These are phyloP conservation scores for Didymella pomorum DNA, from an alignment of 2,329 filamentous ascomycete genomes.

Conservation along the genomic window DNA sequence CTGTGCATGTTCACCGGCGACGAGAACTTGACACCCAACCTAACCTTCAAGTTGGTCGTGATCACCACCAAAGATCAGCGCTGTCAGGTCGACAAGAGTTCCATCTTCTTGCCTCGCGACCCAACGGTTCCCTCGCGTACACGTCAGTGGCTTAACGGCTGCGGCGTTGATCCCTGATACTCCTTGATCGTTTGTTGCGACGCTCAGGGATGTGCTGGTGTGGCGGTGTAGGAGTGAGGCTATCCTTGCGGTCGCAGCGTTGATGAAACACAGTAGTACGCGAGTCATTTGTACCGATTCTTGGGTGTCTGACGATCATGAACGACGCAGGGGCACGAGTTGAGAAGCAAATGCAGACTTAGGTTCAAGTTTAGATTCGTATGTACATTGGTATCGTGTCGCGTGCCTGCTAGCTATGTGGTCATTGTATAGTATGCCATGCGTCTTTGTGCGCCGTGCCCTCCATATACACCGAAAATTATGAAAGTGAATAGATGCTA, in stretches of 20 bases:
- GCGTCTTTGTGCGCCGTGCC: constrained; percentile 6
- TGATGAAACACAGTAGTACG: not conserved
- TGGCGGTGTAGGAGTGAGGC: constrained; percentile 14
- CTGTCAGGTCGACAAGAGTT: not conserved
- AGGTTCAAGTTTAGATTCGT: not conserved
- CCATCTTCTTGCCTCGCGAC: constrained; percentile 5
- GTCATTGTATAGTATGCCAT: constrained; percentile 8
- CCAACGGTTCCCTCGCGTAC: not conserved
- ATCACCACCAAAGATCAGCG: constrained; percentile 9
- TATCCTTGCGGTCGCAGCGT: not conserved
- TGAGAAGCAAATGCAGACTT: not conserved
- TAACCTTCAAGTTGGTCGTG: too few species aligned
- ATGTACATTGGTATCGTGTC: constrained; percentile 22
- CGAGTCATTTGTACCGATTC: not conserved
- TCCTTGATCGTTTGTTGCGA: not conserved
- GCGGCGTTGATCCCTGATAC: not conserved
- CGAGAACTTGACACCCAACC: too few species aligned
- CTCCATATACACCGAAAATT: constrained; percentile 8
- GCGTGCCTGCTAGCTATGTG: constrained; percentile 16
- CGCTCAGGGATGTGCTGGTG: constrained; percentile 1
- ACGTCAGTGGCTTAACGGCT: not conserved
- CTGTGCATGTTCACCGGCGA: not conserved
- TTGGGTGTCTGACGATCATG: not conserved
- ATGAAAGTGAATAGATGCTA: constrained; percentile 1
- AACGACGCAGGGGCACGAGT: not conserved